These are phyloP conservation scores for Cenococcum geophilum DNA, from an alignment of 495 filamentous ascomycete genomes.

Conservation along the genomic window DNA sequence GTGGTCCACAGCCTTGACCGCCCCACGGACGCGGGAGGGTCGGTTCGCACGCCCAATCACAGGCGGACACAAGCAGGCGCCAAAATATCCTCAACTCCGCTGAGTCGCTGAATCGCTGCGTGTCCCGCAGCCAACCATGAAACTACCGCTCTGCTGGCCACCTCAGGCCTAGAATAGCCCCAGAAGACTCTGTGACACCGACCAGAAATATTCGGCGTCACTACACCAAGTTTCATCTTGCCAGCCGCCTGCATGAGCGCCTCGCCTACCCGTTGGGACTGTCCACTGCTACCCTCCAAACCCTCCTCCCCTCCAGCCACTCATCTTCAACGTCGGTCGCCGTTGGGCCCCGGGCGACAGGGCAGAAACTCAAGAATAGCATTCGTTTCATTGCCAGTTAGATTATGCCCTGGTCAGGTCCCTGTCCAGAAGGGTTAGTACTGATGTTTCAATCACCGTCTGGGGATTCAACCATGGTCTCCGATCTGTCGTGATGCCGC, in stretches of 20 bases:
- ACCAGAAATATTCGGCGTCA: not conserved
- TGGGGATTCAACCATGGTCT: not conserved
- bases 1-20: not conserved
- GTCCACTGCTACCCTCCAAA: constrained; percentile 9
- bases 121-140: not conserved
- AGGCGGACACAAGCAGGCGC: not conserved
- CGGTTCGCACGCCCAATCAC: constrained; percentile 1
- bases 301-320: constrained; percentile 20
- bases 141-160: constrained; percentile 4
- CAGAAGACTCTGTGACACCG: not conserved
- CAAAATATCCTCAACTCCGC: not conserved
- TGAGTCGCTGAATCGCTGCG: not conserved
- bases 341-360: constrained; percentile 7
- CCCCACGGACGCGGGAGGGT: constrained; percentile 5
- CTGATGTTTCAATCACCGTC: not conserved
- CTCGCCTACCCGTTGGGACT: not conserved
- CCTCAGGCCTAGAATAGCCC: not conserved
- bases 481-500: constrained; percentile 21
- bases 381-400: not conserved
- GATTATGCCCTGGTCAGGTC: not conserved
- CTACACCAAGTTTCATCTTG: not conserved
- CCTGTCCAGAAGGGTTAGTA: not conserved
- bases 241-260: constrained; percentile 6
- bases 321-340: constrained; percentile 9
- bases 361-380: constrained; percentile 4